Percentiles rank a stretch among this genome's conserved stretches.
These are phyloP conservation scores for Mycena pura DNA, from an alignment of 768 basidiomycete genomes.

Conservation along the genomic window DNA sequence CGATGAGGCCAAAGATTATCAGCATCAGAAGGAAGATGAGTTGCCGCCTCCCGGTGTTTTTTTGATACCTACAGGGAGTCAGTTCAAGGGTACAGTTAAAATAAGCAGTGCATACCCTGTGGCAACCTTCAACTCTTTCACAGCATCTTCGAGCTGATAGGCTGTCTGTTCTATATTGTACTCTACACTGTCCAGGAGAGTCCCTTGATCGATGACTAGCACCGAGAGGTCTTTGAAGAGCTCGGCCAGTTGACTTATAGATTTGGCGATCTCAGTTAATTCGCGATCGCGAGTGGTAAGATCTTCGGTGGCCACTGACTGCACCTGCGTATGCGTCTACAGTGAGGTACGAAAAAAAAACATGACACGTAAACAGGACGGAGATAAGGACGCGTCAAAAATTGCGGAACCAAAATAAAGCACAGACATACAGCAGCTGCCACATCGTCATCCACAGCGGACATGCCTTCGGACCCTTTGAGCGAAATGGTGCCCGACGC, in stretches of 20 bases:
- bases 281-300: slow-evolving; percentile 65
- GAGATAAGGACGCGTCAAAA: slow-evolving; percentile 18
- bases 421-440: slow-evolving; percentile 74
- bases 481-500: slow-evolving; percentile 87
- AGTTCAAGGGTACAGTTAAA: slow-evolving; percentile 1
- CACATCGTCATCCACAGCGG: slow-evolving; percentile 90
- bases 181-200: slow-evolving; percentile 93
- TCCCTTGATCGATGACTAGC: slow-evolving; percentile 97
- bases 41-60: slow-evolving; percentile 89
- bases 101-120: slow-evolving; percentile 62
- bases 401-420: slow-evolving; percentile 22
- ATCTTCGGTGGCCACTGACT: slow-evolving; percentile 46
- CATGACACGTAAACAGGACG: background rate
- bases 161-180: slow-evolving; percentile 97
- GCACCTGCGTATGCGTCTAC: slow-evolving; percentile 40
- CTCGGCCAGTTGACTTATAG: slow-evolving; percentile 90
- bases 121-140: slow-evolving; percentile 82
- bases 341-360: background rate
- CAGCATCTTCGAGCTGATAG: slow-evolving; percentile 81
- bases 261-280: slow-evolving; percentile 88
- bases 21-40: slow-evolving; percentile 93
- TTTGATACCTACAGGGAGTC: slow-evolving; percentile 75
- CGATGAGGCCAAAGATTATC: slow-evolving; percentile 85
- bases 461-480: slow-evolving; percentile 81
- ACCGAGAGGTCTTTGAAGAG: slow-evolving; percentile 94